Percentiles rank a stretch among this genome's conserved stretches.
These are phyloP conservation scores for Alternaria sp. DNA, from an alignment of 2,329 filamentous ascomycete species.

Conservation along the genomic window DNA sequence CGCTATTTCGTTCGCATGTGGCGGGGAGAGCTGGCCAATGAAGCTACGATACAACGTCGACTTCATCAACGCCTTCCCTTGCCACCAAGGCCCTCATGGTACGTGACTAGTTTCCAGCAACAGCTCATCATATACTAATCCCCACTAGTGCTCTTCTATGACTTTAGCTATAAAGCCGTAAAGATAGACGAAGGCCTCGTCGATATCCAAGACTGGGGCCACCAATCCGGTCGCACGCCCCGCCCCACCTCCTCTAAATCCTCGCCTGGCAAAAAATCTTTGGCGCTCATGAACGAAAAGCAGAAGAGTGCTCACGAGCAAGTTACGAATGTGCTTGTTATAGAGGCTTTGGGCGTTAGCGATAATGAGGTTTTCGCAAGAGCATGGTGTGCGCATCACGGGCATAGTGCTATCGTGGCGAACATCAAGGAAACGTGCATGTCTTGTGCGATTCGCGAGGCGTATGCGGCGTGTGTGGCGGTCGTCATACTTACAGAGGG, in stretches of 20 bases:
- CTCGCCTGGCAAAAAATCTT: constrained; percentile 44
- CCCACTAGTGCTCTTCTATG: constrained; percentile 69
- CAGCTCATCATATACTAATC: constrained; percentile 20
- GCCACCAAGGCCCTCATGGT: constrained; percentile 54
- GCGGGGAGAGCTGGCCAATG: constrained; percentile 52
- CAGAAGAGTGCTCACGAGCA: constrained; percentile 43
- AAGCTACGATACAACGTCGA: constrained; percentile 53
- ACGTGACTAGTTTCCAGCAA: constrained; percentile 5
- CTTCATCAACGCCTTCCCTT: constrained; percentile 55
- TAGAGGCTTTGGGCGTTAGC: constrained; percentile 75
- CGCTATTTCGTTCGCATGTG: constrained; percentile 53
- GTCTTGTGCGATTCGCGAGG: constrained; percentile 77
- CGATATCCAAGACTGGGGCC: constrained; percentile 71
- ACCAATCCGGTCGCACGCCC: constrained; percentile 43
- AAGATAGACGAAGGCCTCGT: constrained; percentile 70
- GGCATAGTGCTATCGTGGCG: constrained; percentile 73
- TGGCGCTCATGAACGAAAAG: constrained; percentile 34
- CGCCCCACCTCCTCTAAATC: constrained; percentile 45
- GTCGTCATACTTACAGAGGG: constrained; percentile 71
- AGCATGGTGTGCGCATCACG: constrained; percentile 81
- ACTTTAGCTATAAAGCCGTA: constrained; percentile 69
- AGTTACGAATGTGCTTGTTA: constrained; percentile 71
- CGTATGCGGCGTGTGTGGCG: constrained; percentile 75
- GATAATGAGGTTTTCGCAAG: constrained; percentile 80
- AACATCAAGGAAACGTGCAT: constrained; percentile 75